Conservation (phyloP, 1,284 basidiomycete genomes). For the Moniliophthora roreri region DNA sequence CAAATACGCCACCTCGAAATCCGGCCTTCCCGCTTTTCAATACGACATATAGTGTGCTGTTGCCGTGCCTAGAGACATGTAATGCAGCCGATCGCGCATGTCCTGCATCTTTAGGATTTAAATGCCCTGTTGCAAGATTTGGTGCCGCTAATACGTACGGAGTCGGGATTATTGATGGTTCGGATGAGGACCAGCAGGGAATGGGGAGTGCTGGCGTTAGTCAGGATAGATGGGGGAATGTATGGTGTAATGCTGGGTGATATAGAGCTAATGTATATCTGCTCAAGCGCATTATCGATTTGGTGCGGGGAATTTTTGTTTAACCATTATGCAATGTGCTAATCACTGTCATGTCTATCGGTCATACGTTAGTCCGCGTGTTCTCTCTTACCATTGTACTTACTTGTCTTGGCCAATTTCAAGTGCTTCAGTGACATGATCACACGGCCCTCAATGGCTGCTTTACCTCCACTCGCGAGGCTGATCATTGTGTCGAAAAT, state of each 20-base stretch:
- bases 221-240: constrained; percentile 76
- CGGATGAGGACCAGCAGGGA: constrained; percentile 44
- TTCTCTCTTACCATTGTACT: too few species aligned
- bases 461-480: too few species aligned
- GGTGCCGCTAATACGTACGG: constrained; percentile 76
- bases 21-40: constrained; percentile 44
- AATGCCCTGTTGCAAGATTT: constrained; percentile 57
- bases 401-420: too few species aligned
- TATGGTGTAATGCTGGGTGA: constrained; percentile 65
- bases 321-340: too few species aligned
- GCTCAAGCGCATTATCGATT: too few species aligned
- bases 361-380: too few species aligned
- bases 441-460: too few species aligned
- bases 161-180: constrained; percentile 65
- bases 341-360: too few species aligned
- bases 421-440: too few species aligned
- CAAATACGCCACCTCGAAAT: constrained; percentile 41
- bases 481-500: too few species aligned
- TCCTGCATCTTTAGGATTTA: constrained; percentile 70
- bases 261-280: too few species aligned
- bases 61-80: constrained; percentile 81
- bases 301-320: too few species aligned
- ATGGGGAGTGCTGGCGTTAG: constrained; percentile 49
- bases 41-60: constrained; percentile 54
- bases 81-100: constrained; percentile 74